Evolutionary conservation across 768 basidiomycete genomes (phyloP), one percentile per base, ranked within the genome.

Genomic region (Lactifluus rugatus): DNA sequence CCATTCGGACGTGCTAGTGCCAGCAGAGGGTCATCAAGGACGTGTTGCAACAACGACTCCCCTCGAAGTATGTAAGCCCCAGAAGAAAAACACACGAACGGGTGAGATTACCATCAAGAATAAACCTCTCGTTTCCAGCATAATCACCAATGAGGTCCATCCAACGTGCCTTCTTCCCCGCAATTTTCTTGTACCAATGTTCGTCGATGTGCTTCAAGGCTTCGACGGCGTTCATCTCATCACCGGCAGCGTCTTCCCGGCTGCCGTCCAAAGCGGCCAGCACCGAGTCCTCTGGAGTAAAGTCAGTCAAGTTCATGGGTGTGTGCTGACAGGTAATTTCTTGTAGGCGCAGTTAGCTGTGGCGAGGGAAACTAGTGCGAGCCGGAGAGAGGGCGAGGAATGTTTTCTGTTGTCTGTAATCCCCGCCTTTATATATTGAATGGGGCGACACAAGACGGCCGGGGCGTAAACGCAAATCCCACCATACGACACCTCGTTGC

Each of bases 71-170:
- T 21, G 19, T n/a, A 48, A 37, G 6, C 2, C 39, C n/a, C 25
- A 45, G 10, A 17, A 19, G 19, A 41, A 9, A 4, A 28, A 37
- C 44, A 13, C 25, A 26, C 41, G n/a, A 25, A 21, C 42, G 19
- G n/a, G 10, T 2, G 31, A 6, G 62, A 66, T 37, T 66, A 81
- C 84, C 84, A 67, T 86, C 83, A 57, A 87, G 72, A 41, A 85
- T 64, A 64, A 87, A 87, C 16, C 75, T 74, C 65, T 87, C 85
- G 36, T 66, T 76, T 1, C 85, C 85, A 21, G 81, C 84, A 66
- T 85, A 87, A 65, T 85, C 85, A 3, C 84, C 83, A 28, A 87
- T 69, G 9, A 87, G 72, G 67, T 87, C 85, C 84, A 87, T 85
- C 81, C 78, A 80, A 56, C 80, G 66, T 13, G 74, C 76, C 26